These are phyloP conservation scores for Stereocaulon alpinum DNA, from an alignment of 495 filamentous ascomycete genomes.

Conservation along the genomic window DNA sequence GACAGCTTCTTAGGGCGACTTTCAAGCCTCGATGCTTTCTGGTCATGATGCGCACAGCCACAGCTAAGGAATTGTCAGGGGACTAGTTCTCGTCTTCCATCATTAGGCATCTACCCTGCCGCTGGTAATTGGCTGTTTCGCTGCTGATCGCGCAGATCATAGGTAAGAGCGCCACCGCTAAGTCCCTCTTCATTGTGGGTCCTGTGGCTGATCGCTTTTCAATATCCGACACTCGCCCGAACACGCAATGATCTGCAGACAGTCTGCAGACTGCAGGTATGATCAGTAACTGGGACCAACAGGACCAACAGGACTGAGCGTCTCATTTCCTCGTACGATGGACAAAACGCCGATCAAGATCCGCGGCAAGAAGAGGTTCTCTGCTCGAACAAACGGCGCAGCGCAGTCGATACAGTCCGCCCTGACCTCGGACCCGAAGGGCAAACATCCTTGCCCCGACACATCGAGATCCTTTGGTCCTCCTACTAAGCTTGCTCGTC, in stretches of 20 bases:
- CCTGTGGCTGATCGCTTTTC: constrained; percentile 7
- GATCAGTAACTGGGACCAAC: background rate
- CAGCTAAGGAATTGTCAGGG: too few species aligned
- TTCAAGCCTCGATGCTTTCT: background rate
- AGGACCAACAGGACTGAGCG: background rate
- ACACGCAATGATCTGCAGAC: background rate
- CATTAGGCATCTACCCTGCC: background rate
- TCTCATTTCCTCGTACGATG: background rate
- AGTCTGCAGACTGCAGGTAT: background rate
- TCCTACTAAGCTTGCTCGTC: background rate
- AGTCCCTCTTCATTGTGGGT: background rate
- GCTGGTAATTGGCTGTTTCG: too few species aligned
- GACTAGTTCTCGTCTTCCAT: background rate
- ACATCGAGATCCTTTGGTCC: background rate
- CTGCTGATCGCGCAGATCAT: too few species aligned
- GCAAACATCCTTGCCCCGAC: constrained; percentile 1
- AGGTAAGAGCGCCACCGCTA: too few species aligned
- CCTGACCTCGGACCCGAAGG: background rate
- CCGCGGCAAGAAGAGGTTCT: constrained; percentile 18
- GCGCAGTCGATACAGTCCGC: constrained; percentile 15
- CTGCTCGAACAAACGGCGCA: constrained; percentile 11
- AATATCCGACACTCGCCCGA: background rate
- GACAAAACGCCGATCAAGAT: constrained; percentile 19
- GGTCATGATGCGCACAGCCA: too few species aligned
- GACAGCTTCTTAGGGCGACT: background rate